Evolutionary conservation across 78 protist species (phyloP).

Genomic region (Guillardia theta): DNA sequence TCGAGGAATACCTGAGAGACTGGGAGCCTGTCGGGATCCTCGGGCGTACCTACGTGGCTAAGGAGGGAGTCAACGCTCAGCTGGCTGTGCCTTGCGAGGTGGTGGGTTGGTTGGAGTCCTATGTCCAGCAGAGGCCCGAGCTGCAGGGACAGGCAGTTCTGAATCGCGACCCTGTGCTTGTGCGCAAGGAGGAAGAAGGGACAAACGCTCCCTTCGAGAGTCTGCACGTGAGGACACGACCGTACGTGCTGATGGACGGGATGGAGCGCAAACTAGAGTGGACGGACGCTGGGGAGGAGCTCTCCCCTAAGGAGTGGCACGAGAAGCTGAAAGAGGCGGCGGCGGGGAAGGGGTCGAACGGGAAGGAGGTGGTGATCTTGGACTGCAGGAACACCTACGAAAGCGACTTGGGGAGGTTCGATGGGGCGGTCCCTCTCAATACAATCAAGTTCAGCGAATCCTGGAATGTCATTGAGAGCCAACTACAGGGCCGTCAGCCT

Average conservation of each 20-base stretch:
- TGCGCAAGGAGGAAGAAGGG: neutral
- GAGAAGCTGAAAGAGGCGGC: neutral
- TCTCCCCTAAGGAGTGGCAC: neutral
- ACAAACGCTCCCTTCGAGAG: neutral
- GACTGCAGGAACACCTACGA: neutral
- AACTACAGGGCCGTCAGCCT: neutral
- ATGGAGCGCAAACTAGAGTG: neutral
- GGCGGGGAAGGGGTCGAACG: too few species aligned
- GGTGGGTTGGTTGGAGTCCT: too few species aligned
- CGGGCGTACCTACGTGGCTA: neutral
- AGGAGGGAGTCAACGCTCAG: neutral
- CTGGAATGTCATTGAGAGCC: neutral
- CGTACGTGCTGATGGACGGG: neutral
- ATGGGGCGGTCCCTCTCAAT: neutral
- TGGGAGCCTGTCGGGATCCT: neutral
- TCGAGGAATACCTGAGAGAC: neutral
- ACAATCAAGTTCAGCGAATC: neutral
- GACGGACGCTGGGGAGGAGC: neutral
- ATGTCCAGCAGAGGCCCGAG: too few species aligned
- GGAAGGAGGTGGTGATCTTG: neutral
- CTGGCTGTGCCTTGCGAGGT: neutral
- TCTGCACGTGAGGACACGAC: neutral
- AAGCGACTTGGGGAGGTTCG: neutral
- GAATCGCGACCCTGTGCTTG: neutral
- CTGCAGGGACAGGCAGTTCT: neutral